A percentile compares a stretch with the other conserved stretches of the same genome.
phyloP scores from a whole-genome alignment of 2,329 filamentous ascomycete genomes.

The Bisporella sp. region DNA sequence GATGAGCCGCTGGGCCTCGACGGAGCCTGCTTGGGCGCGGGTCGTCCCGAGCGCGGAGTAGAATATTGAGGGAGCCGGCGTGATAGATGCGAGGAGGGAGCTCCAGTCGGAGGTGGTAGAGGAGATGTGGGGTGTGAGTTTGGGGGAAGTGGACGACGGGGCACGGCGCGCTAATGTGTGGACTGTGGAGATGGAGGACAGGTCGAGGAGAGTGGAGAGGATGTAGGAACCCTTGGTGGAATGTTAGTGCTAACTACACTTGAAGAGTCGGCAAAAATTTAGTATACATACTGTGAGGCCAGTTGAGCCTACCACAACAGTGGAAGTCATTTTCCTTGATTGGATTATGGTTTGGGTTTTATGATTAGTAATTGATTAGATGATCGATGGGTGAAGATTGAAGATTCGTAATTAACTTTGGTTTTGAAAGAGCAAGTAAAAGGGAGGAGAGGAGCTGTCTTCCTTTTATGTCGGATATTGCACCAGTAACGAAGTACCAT shows the following conservation, averaged over 20 bases:
- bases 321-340: slow-evolving; percentile 31
- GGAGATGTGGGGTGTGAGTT: slow-evolving; percentile 60
- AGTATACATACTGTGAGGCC: slow-evolving; percentile 38
- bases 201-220: slow-evolving; percentile 55
- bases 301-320: slow-evolving; percentile 38
- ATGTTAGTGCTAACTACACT: slow-evolving; percentile 4
- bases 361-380: too few relatives aligned
- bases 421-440: too few relatives aligned
- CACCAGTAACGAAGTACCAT: too few relatives aligned
- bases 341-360: too few relatives aligned
- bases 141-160: slow-evolving; percentile 43
- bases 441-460: too few relatives aligned
- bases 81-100: slow-evolving; percentile 45
- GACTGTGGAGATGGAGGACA: slow-evolving; percentile 45
- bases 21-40: slow-evolving; percentile 62
- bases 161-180: slow-evolving; percentile 57
- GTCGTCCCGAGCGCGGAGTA: slow-evolving; percentile 80
- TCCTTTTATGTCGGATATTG: too few relatives aligned
- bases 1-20: slow-evolving; percentile 78
- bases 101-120: slow-evolving; percentile 65
- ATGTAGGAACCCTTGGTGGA: slow-evolving; percentile 57
- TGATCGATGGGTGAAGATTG: too few relatives aligned
- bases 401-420: too few relatives aligned
- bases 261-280: not conserved
- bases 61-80: slow-evolving; percentile 54